Evolutionary conservation across 768 basidiomycete species (phyloP), one percentile per base, ranked within the genome.

Genomic region (Dioszegia hungarica): DNA sequence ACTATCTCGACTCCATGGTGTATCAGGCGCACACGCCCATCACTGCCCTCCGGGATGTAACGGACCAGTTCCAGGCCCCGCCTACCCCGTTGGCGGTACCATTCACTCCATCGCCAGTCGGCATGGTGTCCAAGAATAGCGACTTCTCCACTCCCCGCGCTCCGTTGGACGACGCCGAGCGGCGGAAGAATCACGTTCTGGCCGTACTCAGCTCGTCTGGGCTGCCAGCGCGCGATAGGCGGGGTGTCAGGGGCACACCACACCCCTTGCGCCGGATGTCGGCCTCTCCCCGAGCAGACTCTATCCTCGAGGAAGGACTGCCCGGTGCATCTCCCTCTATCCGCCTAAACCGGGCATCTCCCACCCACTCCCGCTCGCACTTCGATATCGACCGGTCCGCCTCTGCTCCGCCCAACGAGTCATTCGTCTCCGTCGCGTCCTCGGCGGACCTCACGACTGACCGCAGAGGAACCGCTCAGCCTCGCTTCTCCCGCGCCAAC

Each of bases 201-300:
- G 71, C 71, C 15, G 71, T 73, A 15, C 64, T 72, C 8, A 60
- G 59, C 17, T 66, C 69, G 1, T 57, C 63, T n/a, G 57, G 57
- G n/a, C 20, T 61, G 17, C 61, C 64, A 5, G 19, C 54, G 1
- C 49, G 69, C 15, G 34, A 48, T 4, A n/a, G 50, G 33, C 54
- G 60, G 44, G 44, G 51, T 4, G 39, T 59, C 1, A 56, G 66
- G 36, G 66, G 66, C 5, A 73, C 68, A 5, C 68, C 71, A 33
- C 68, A 66, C 90, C 66, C 68, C 15, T 57, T 68, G 5, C 62
- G 70, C 14, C 45, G 63, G 36, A 67, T 64, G 17, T 64, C 65
- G 4, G 53, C 55, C 2, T 54, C 59, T 29, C 61, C 67, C 12
- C 44, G 49, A 15, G 48, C 64, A 10, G 60, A 64, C 37, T 69